These are phyloP conservation scores for Hypoxylon lienhwacheense DNA, from an alignment of 495 filamentous ascomycete species.

Conservation along the genomic window DNA sequence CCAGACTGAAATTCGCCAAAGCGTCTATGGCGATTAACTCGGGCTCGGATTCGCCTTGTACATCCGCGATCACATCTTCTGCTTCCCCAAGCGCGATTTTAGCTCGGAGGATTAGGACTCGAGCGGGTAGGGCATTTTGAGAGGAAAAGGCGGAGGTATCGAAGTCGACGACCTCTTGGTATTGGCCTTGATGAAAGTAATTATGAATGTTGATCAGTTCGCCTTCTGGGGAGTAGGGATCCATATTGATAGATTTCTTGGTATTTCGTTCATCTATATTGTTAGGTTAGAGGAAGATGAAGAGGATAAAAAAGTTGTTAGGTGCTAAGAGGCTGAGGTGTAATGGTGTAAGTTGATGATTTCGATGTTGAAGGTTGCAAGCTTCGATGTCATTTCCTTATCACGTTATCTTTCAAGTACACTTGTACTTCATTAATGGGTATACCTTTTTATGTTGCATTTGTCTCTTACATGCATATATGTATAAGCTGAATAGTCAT, in stretches of 20 bases:
- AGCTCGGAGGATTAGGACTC: slow-evolving; percentile 77
- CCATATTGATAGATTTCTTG: slow-evolving; percentile 59
- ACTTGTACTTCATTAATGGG: too few relatives aligned
- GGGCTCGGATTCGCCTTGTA: slow-evolving; percentile 65
- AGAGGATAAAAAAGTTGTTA: background rate
- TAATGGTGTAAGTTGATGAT: too few relatives aligned
- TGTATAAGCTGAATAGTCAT: too few relatives aligned
- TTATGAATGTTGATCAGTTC: slow-evolving; percentile 96
- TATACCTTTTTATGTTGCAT: too few relatives aligned
- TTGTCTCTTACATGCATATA: too few relatives aligned
- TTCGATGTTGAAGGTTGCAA: too few relatives aligned
- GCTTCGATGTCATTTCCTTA: too few relatives aligned
- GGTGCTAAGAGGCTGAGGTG: too few relatives aligned
- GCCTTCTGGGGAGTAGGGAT: slow-evolving; percentile 93
- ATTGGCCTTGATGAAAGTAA: slow-evolving; percentile 92
- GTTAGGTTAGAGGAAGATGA: background rate
- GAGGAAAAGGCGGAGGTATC: slow-evolving; percentile 72
- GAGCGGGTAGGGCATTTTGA: slow-evolving; percentile 76
- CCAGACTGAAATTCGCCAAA: slow-evolving; percentile 67
- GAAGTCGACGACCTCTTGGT: slow-evolving; percentile 78
- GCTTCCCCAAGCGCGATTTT: slow-evolving; percentile 78
- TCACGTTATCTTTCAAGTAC: too few relatives aligned
- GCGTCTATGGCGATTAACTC: slow-evolving; percentile 79
- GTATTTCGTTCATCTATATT: too few relatives aligned
- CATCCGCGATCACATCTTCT: slow-evolving; percentile 67